Evolutionary conservation across 495 filamentous ascomycete species (phyloP), one percentile per base, ranked within the genome.

Genomic region (Neurospora terricola): DNA sequence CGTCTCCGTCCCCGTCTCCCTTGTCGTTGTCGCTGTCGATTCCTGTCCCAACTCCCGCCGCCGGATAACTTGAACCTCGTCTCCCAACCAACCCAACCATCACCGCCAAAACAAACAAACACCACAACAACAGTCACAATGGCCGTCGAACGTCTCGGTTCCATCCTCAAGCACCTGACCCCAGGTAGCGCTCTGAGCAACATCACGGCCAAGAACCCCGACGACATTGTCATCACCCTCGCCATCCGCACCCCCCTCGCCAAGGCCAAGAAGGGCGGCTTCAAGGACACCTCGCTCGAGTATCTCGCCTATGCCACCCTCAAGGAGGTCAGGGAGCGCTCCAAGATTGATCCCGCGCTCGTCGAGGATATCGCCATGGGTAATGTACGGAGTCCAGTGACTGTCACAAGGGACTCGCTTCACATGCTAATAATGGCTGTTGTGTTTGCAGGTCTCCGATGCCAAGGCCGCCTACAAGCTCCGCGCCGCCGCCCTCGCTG

Each of bases 241-340:
- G 91, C 92, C 8, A 82, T 94, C 75, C 90, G 93, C 38, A 94
- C 93, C 9, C 91, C 93, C 0, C 85, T 96, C 72, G 86, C 91
- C 74, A 96, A 96, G 83, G 91, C 86, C 34, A 79, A 79, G 73
- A 93, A 93, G 85, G 96, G 96, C 72, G 93, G 95, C 6, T 91
- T 99, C 85, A 98, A 97, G 86, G 96, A 99, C 81, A 96, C 94
- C 21, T 87, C 88, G n/a, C 86, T 98, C 48, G 96, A 99, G 81
- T 92, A 88, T 81, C 85, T 99, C 30, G 82, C 96, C 72, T 93
- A 92, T 81, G 87, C 92, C 59, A 82, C 97, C 27, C 81, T 97
- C 74, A 85, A 96, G 84, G 87, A 96, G 80, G 88, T 94, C 38
- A 78, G 91, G 70, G 83, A 90, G 72, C 89, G 90, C 75, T 91